These are phyloP conservation scores for Candida fluviatilis DNA, from an alignment of 805 yeast species.

Conservation along the genomic window DNA sequence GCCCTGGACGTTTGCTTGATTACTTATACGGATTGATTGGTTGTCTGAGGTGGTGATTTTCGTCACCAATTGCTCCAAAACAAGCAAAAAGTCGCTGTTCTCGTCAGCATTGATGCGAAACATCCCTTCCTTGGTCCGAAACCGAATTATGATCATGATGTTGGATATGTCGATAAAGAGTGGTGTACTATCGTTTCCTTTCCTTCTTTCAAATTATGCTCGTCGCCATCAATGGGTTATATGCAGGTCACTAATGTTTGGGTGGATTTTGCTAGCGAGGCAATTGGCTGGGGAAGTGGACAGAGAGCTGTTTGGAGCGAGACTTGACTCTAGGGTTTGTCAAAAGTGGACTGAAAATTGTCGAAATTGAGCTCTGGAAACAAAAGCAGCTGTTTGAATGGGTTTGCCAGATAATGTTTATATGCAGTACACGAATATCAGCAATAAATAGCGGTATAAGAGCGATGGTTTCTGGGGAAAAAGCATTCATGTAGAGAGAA, in stretches of 20 bases:
- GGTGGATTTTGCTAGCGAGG: no score
- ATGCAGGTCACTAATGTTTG: constrained; percentile 1
- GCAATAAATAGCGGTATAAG: no score
- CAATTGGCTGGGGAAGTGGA: no score
- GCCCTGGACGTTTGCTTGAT: constrained; percentile 43
- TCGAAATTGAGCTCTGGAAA: no score
- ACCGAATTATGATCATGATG: constrained; percentile 47
- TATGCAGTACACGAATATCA: no score
- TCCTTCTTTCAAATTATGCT: not conserved
- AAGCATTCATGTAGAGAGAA: no score
- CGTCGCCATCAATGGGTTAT: not conserved
- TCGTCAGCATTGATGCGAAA: constrained; percentile 57
- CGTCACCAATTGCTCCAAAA: constrained; percentile 36
- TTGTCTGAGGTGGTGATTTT: constrained; percentile 19
- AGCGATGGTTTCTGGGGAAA: no score
- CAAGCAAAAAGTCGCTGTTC: constrained; percentile 38
- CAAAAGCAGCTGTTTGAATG: no score
- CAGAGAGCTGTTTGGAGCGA: no score
- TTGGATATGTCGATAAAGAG: not conserved
- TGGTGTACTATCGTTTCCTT: not conserved
- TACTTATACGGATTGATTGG: constrained; percentile 35
- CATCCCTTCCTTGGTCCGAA: constrained; percentile 82
- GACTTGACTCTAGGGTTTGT: no score
- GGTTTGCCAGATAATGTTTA: no score
- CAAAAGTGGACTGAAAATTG: no score